Conservation (phyloP, 1,284 basidiomycete genomes). For the Erythrobasidium hasegawianum region DNA sequence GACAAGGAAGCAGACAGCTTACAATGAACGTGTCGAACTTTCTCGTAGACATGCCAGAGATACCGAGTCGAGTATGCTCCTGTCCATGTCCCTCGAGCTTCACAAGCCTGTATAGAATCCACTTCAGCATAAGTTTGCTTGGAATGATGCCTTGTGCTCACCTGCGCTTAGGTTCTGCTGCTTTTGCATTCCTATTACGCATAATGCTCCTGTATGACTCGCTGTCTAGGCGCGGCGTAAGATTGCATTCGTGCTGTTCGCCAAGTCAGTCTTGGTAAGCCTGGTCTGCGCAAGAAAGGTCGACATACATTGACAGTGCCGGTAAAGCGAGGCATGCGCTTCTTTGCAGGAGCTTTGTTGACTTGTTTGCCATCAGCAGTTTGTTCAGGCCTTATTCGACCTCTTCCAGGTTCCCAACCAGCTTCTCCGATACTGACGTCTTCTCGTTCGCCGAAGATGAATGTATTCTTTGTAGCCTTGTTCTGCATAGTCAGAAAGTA, state of each 20-base stretch:
- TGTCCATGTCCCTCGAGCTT: conserved; percentile 12
- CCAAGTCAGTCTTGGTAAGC: too few relatives aligned
- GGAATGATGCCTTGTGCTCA: neutral
- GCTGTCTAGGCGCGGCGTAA: conserved; percentile 41
- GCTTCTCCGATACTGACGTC: conserved; percentile 41
- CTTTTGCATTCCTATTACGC: conserved; percentile 49
- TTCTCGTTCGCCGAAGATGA: conserved; percentile 45
- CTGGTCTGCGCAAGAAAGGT: neutral
- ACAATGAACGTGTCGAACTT: conserved; percentile 45
- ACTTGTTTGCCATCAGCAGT: conserved; percentile 22
- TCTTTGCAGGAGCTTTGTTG: neutral
- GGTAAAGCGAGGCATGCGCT: neutral
- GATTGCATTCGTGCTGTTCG: conserved; percentile 45
- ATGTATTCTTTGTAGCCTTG: conserved; percentile 44
- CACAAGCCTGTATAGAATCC: conserved; percentile 5
- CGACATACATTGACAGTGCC: neutral
- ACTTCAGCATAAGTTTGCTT: neutral
- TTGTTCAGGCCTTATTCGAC: conserved; percentile 23
- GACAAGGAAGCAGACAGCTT: conserved; percentile 28
- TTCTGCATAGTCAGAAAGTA: conserved; percentile 45
- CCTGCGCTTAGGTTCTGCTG: conserved; percentile 48
- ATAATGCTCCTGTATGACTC: conserved; percentile 50
- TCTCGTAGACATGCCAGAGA: conserved; percentile 34
- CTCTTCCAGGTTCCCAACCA: conserved; percentile 33
- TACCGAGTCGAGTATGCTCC: conserved; percentile 22